Conservation (phyloP, 805 yeast genomes). For the Metschnikowia rubicola region DNA sequence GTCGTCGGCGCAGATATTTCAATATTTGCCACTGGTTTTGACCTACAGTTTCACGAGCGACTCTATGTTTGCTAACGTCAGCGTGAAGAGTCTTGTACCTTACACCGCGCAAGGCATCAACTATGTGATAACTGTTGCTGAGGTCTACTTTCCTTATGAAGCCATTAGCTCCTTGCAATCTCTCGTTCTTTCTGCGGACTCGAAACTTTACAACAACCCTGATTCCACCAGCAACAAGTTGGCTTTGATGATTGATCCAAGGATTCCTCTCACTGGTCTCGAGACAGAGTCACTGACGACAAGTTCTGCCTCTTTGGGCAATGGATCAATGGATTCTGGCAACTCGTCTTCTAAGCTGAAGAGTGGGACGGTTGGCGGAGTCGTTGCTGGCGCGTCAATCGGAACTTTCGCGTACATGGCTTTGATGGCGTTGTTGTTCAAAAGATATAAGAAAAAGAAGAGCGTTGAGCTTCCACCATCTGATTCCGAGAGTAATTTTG, state of each 20-base stretch:
- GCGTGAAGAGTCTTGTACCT: slow-evolving; percentile 73
- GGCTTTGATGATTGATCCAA: slow-evolving; percentile 68
- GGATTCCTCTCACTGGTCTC: slow-evolving; percentile 56
- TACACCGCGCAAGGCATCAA: slow-evolving; percentile 49
- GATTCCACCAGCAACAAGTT: slow-evolving; percentile 53
- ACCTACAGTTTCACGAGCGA: slow-evolving; percentile 52
- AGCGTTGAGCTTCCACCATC: slow-evolving; percentile 39
- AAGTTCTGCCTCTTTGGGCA: slow-evolving; percentile 13
- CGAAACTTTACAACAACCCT: slow-evolving; percentile 59
- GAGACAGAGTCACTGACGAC: slow-evolving; percentile 14
- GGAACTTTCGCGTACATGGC: slow-evolving; percentile 70
- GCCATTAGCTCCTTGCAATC: slow-evolving; percentile 48
- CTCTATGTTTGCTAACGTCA: slow-evolving; percentile 34
- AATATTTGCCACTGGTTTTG: slow-evolving; percentile 76
- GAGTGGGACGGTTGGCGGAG: slow-evolving; percentile 59
- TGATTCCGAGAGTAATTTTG: slow-evolving; percentile 38
- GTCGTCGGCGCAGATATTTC: slow-evolving; percentile 80
- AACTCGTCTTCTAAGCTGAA: slow-evolving; percentile 12
- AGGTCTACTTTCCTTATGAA: slow-evolving; percentile 69
- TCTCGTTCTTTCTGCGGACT: slow-evolving; percentile 47
- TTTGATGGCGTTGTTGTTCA: slow-evolving; percentile 53
- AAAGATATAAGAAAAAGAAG: slow-evolving; percentile 43
- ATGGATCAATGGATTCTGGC: slow-evolving; percentile 35
- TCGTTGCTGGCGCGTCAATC: slow-evolving; percentile 76
- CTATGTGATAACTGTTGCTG: slow-evolving; percentile 85